Percentiles rank a stretch among this genome's conserved stretches.
Conservation (phyloP, 352 stramenopile genomes). For the Phytophthora meadii region DNA sequence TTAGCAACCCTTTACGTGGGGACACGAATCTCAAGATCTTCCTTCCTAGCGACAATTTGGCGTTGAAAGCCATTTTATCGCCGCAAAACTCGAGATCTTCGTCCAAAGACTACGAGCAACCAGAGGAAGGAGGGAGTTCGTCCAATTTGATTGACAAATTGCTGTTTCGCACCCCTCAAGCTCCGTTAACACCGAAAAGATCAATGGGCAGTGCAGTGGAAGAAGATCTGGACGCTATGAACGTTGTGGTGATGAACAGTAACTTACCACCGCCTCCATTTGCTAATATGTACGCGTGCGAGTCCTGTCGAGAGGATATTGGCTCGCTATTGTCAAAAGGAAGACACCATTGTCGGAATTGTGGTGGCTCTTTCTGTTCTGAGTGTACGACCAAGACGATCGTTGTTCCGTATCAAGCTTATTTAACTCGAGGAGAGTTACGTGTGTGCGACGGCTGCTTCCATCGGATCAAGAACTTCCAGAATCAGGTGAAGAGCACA, state of each 20-base stretch:
- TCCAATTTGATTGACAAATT: slow-evolving; percentile 49
- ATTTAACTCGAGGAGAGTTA: slow-evolving; percentile 62
- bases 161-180: slow-evolving; percentile 33
- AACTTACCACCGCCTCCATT: slow-evolving; percentile 71
- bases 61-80: slow-evolving; percentile 65
- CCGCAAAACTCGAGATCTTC: slow-evolving; percentile 27
- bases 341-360: slow-evolving; percentile 85
- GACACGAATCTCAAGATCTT: slow-evolving; percentile 60
- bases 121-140: slow-evolving; percentile 3
- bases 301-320: slow-evolving; percentile 78
- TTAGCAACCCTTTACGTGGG: slow-evolving; percentile 31
- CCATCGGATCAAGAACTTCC: slow-evolving; percentile 76
- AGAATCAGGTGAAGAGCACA: slow-evolving; percentile 64
- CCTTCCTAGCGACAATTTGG: slow-evolving; percentile 57
- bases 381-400: slow-evolving; percentile 62
- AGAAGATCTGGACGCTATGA: slow-evolving; percentile 51
- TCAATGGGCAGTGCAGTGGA: slow-evolving; percentile 51
- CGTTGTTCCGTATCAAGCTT: slow-evolving; percentile 69
- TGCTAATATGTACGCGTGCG: slow-evolving; percentile 81
- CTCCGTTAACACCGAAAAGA: slow-evolving; percentile 26
- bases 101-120: background rate
- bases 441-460: slow-evolving; percentile 81
- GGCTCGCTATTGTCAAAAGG: slow-evolving; percentile 72
- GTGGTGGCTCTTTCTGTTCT: slow-evolving; percentile 76
- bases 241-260: slow-evolving; percentile 57